Percentiles rank a stretch among this genome's conserved stretches.
These are phyloP conservation scores for Alopecurus myosuroides DNA, from an alignment of 176 grass and related monocot genomes.

Conservation along the genomic window DNA sequence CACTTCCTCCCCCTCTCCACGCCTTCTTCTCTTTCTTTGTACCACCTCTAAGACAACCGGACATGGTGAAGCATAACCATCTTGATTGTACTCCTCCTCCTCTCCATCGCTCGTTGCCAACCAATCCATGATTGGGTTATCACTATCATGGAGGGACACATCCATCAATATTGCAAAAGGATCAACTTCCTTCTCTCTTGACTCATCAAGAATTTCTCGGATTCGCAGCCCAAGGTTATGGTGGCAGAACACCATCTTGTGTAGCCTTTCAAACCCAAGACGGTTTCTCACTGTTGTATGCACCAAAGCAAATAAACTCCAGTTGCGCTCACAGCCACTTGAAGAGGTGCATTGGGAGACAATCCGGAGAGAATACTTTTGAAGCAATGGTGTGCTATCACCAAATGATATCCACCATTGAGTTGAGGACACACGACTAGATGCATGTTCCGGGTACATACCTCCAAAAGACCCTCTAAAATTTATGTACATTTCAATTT, in stretches of 20 bases:
- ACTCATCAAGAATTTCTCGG: background rate
- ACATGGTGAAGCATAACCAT: background rate
- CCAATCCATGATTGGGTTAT: background rate
- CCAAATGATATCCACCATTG: background rate
- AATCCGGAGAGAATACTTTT: background rate
- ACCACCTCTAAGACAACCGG: background rate
- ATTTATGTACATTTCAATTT: background rate
- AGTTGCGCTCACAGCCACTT: background rate
- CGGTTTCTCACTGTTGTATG: background rate
- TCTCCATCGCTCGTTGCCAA: background rate
- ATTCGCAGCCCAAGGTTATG: background rate
- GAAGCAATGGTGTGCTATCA: background rate
- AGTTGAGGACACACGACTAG: background rate
- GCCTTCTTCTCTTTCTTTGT: background rate
- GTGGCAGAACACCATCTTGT: background rate
- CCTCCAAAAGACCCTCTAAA: background rate
- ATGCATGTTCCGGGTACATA: background rate
- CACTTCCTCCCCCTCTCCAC: background rate
- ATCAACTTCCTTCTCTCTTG: background rate
- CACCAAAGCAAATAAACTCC: background rate
- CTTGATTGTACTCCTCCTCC: background rate
- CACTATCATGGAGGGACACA: background rate
- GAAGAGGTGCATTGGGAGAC: background rate
- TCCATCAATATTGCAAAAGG: background rate
- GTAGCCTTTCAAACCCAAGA: background rate